These are phyloP conservation scores for Leccinum fibrillosum DNA, from an alignment of 768 basidiomycete genomes.

Conservation along the genomic window DNA sequence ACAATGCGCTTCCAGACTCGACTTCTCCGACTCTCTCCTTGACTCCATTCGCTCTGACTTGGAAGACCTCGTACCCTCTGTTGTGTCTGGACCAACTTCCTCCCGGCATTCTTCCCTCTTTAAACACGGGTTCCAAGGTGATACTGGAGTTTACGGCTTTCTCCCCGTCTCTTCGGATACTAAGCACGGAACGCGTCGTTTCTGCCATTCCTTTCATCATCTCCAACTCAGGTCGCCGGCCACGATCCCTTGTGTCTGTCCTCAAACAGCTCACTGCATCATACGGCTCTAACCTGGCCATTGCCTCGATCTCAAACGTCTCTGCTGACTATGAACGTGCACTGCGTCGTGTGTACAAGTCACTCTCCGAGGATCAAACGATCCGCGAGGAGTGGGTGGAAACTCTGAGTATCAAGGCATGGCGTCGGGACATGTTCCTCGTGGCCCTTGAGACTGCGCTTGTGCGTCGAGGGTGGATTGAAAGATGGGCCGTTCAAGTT, in stretches of 20 bases:
- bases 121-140: slow-evolving; percentile 17
- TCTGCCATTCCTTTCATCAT: slow-evolving; percentile 45
- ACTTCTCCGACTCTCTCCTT: slow-evolving; percentile 12
- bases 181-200: slow-evolving; percentile 37
- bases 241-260: slow-evolving; percentile 36
- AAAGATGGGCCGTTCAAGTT: slow-evolving; percentile 42
- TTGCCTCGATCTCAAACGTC: slow-evolving; percentile 39
- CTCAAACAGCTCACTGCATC: slow-evolving; percentile 34
- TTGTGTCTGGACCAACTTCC: slow-evolving; percentile 26
- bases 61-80: slow-evolving; percentile 4
- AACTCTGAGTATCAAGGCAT: slow-evolving; percentile 33
- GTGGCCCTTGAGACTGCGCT: slow-evolving; percentile 53
- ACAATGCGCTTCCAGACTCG: neutral
- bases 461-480: slow-evolving; percentile 40
- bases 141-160: slow-evolving; percentile 39
- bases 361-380: slow-evolving; percentile 7
- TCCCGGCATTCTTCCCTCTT: slow-evolving; percentile 6
- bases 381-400: slow-evolving; percentile 12
- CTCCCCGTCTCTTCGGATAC: slow-evolving; percentile 31
- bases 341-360: slow-evolving; percentile 8
- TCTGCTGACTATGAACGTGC: slow-evolving; percentile 32
- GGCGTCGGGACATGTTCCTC: slow-evolving; percentile 48
- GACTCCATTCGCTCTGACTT: slow-evolving; percentile 3
- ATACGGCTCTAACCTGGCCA: slow-evolving; percentile 20
- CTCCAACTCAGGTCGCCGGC: slow-evolving; percentile 33